phyloP scores from a whole-genome alignment of 345 rosid genomes.

The Syzygium aqueum region DNA sequence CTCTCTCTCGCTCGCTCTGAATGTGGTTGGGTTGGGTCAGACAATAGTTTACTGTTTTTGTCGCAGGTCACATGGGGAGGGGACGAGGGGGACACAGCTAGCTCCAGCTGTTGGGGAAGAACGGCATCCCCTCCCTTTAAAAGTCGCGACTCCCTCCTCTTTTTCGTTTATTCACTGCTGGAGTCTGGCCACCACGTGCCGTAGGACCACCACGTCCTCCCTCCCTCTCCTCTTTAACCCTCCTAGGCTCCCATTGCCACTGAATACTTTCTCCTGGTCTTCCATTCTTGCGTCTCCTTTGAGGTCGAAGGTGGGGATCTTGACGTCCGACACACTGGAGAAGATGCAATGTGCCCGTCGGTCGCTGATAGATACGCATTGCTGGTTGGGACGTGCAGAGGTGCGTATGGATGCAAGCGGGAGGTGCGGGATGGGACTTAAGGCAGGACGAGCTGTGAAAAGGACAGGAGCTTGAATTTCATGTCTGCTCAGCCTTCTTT shows the following conservation, averaged over 20 bases:
- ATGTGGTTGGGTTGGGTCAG: background rate
- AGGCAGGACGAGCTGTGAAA: background rate
- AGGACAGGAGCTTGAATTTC: background rate
- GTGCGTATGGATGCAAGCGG: background rate
- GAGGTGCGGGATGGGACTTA: background rate
- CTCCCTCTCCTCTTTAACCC: too few species aligned
- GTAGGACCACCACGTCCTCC: background rate
- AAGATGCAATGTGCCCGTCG: too few species aligned
- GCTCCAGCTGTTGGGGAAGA: constrained; percentile 39
- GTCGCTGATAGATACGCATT: background rate
- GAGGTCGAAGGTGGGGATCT: background rate
- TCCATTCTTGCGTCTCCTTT: background rate
- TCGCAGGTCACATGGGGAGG: constrained; percentile 37
- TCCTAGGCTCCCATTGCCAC: background rate
- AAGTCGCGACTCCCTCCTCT: background rate
- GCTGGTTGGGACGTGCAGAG: background rate
- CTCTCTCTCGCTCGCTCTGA: background rate
- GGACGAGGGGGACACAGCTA: constrained; percentile 36
- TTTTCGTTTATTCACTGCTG: background rate
- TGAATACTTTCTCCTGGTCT: background rate
- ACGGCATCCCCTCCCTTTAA: background rate
- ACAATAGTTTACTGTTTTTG: background rate
- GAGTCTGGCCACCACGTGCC: background rate
- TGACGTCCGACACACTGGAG: background rate
- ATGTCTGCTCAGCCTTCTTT: background rate